phyloP scores from a whole-genome alignment of 345 rosid genomes.

The Syzygium oleosum region DNA sequence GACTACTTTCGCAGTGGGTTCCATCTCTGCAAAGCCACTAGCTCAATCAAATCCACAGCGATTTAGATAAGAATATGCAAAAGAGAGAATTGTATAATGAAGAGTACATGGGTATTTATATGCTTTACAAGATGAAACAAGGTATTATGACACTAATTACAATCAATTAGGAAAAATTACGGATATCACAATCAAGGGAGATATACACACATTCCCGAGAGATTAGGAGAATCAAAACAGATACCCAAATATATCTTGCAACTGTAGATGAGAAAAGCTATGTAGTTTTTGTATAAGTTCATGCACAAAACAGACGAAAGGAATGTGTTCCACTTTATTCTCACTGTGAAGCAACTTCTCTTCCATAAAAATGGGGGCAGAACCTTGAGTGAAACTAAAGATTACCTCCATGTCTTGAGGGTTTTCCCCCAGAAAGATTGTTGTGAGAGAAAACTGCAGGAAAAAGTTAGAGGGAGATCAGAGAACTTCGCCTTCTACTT shows the following conservation, averaged over 20 bases:
- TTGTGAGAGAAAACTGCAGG: not conserved
- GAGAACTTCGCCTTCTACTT: not conserved
- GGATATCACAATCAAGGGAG: not conserved
- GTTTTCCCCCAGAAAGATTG: not conserved
- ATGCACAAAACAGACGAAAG: not conserved
- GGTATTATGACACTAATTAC: not conserved
- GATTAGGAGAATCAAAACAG: not conserved
- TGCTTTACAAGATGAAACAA: not conserved
- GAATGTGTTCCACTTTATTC: not conserved
- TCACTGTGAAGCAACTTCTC: not conserved
- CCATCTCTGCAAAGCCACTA: slow-evolving; percentile 3
- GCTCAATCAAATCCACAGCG: not conserved
- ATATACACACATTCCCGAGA: not conserved
- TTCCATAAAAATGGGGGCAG: not conserved
- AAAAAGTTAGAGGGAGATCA: not conserved
- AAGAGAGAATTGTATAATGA: not conserved
- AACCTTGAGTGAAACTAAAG: not conserved
- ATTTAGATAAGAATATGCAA: not conserved
- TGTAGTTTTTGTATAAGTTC: not conserved
- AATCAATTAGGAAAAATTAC: too few species aligned
- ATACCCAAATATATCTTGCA: not conserved
- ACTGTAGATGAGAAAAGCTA: not conserved
- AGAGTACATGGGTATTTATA: not conserved
- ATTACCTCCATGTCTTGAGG: not conserved
- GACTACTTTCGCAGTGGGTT: not conserved